A percentile compares a stretch with the other conserved stretches of the same genome.
These are phyloP conservation scores for Tylopilus felleus DNA, from an alignment of 768 basidiomycete species.

Conservation along the genomic window DNA sequence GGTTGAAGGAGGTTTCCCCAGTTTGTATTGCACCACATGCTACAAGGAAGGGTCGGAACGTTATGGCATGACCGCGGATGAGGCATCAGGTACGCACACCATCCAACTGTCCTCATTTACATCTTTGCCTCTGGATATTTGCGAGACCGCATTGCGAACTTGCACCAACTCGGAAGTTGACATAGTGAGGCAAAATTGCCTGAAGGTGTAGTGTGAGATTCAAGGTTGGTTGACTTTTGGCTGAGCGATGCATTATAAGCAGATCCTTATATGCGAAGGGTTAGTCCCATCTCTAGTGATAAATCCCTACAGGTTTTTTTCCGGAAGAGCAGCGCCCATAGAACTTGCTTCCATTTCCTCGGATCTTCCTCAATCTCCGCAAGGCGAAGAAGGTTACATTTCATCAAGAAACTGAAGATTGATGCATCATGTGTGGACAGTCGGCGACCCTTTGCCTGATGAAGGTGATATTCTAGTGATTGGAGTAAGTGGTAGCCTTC, in stretches of 20 bases:
- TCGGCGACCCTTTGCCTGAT: background rate
- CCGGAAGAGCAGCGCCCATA: background rate
- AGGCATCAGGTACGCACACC: too few relatives aligned
- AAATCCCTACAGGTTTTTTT: too few relatives aligned
- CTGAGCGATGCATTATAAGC: too few relatives aligned
- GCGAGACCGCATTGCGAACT: slow-evolving; percentile 19
- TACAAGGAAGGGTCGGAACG: background rate
- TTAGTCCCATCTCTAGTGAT: too few relatives aligned
- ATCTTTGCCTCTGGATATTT: slow-evolving; percentile 19
- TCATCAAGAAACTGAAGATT: too few relatives aligned
- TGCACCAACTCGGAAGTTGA: slow-evolving; percentile 4
- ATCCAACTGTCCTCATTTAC: slow-evolving; percentile 22
- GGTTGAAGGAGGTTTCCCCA: slow-evolving; percentile 21
- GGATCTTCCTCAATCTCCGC: background rate
- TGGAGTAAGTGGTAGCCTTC: background rate
- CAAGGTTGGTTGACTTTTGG: too few relatives aligned
- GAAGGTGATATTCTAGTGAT: too few relatives aligned
- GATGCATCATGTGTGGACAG: background rate
- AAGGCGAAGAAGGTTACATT: background rate
- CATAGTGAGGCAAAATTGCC: too few relatives aligned
- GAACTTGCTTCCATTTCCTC: slow-evolving; percentile 2
- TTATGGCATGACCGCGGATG: too few relatives aligned
- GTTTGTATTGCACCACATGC: slow-evolving; percentile 20
- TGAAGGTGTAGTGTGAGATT: too few relatives aligned
- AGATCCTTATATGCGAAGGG: too few relatives aligned